Evolutionary conservation across 2,329 filamentous ascomycete genomes (phyloP), one percentile per base, ranked within the genome.

Genomic region (Pyrenochaeta sp.): DNA sequence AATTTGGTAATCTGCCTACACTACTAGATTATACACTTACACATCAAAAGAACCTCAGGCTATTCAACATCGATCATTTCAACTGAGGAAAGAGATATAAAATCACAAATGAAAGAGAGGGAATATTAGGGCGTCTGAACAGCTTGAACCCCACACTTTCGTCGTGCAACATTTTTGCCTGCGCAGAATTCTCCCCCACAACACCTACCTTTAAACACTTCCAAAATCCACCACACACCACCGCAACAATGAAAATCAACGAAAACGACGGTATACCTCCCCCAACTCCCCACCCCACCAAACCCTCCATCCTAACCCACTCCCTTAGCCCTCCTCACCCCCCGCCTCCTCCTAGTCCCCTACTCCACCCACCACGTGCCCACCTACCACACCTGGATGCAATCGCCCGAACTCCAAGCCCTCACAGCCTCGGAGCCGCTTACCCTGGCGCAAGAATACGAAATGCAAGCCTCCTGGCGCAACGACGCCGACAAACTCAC

Each of bases 301-400:
- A 21, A 14, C 14, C 22, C 3, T 9, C n/a, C 5, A 35, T n/a
- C n/a, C 26, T 29, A 23, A 48, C 8, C 20, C 11, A 11, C 11
- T 6, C 11, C 9, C 1, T 5, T 7, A 95, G 90, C 86, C 13
- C 74, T 95, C 21, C 79, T 82, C 3, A 87, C 87, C 1, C 72
- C 80, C 4, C 77, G 77, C 35, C 76, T 89, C 30, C 80, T 95
- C 13, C 81, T 97, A 7, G 90, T 96, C 7, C 92, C 92, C 0
- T 96, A 96, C 72, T 86, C 87, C 51, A 73, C 79, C 24, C 87
- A 85, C 64, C 93, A 96, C 75, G 93, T 97, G 17, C 79, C 80
- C 11, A 85, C 80, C 24, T 96, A 96, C 68, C 90, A 96, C 67
- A 75, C 79, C 62, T 97, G 93, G 93, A 96, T 97, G 92, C 81